These are phyloP conservation scores for Yamadazyma buinensis DNA, from an alignment of 1,139 yeast species.

Conservation along the genomic window DNA sequence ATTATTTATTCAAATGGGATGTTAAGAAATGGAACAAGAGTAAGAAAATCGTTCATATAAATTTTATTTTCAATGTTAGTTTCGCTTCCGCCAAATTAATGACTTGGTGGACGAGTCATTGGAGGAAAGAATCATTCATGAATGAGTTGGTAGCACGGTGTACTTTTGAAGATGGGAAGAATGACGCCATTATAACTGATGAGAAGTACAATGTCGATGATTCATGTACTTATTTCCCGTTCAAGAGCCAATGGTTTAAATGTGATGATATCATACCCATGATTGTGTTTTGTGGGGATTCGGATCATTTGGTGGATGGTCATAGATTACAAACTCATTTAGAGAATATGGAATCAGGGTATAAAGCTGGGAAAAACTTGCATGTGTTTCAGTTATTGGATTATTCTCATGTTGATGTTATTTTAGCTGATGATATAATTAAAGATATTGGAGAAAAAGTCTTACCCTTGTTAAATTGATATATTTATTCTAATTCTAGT, in stretches of 20 bases:
- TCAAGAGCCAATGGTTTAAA: conserved; percentile 54
- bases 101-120: conserved; percentile 81
- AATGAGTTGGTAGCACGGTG: conserved; percentile 33
- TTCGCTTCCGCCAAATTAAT: conserved; percentile 75
- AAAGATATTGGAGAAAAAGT: conserved; percentile 25
- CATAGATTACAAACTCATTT: conserved; percentile 50
- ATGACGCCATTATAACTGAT: conserved; percentile 17
- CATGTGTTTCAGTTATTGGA: conserved; percentile 37
- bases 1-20: conserved; percentile 82
- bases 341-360: conserved; percentile 44
- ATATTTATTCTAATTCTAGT: neutral
- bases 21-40: conserved; percentile 69
- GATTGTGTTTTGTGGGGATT: conserved; percentile 57
- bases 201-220: conserved; percentile 25
- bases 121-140: conserved; percentile 38
- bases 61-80: conserved; percentile 83
- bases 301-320: conserved; percentile 68
- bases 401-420: conserved; percentile 53
- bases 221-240: conserved; percentile 53
- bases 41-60: conserved; percentile 57
- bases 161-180: conserved; percentile 29
- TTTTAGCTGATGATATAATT: conserved; percentile 52
- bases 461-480: conserved; percentile 1
- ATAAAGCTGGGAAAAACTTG: conserved; percentile 36
- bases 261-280: conserved; percentile 44